Evolutionary conservation across 768 basidiomycete species (phyloP).

Genomic region (Kwoniella botswanensis): DNA sequence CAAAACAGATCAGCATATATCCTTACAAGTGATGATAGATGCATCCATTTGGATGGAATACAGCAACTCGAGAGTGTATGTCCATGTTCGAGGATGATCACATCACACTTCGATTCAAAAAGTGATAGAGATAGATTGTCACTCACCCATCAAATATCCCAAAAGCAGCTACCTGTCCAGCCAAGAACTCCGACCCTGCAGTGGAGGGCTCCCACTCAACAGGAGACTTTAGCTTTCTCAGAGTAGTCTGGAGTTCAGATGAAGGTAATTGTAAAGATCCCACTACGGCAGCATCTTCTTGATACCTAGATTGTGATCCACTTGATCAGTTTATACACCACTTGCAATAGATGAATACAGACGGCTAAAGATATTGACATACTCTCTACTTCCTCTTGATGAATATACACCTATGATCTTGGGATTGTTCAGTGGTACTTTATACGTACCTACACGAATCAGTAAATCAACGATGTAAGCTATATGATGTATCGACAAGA

Average conservation of each 20-base stretch:
- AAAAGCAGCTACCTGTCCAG: conserved; percentile 79
- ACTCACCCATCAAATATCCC: conserved; percentile 90
- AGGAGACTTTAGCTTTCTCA: conserved; percentile 63
- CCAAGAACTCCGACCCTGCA: conserved; percentile 62
- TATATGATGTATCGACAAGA: no score
- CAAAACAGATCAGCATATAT: background rate
- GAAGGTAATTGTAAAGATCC: conserved; percentile 76
- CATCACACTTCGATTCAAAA: no score
- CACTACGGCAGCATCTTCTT: conserved; percentile 85
- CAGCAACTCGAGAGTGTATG: background rate
- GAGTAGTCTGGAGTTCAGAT: conserved; percentile 70
- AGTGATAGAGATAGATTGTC: background rate
- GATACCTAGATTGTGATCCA: conserved; percentile 65
- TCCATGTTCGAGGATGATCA: no score
- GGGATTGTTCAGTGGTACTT: conserved; percentile 41
- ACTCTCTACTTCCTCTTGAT: conserved; percentile 45
- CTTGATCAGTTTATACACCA: no score
- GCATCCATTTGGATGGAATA: background rate
- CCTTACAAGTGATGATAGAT: background rate
- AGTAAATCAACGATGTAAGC: background rate
- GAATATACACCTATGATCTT: conserved; percentile 46
- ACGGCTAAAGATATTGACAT: conserved; percentile 2
- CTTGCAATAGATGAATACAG: no score
- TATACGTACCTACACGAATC: conserved; percentile 38
- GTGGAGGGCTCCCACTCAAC: conserved; percentile 72